Evolutionary conservation across 176 grass and related monocot genomes (phyloP), one percentile per base, ranked within the genome.

Genomic region (Urochloa ruziziensis): DNA sequence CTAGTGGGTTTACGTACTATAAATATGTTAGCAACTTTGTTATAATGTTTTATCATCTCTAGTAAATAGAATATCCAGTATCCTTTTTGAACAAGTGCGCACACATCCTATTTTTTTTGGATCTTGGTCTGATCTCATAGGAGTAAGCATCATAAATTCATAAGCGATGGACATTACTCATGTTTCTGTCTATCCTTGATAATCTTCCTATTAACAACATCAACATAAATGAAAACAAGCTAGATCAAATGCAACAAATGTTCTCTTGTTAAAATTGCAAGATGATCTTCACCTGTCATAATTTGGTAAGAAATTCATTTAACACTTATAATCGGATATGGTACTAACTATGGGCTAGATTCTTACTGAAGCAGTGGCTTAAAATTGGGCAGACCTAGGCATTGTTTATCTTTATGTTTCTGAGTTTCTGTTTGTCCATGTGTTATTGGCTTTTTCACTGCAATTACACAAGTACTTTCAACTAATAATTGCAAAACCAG

Each of bases 401-500:
- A 13, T 9, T 64, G 28, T 46, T 72, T 78, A 3, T 56, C 27
- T 4, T 82, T 21, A 70, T 62, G 16, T 52, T 82, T n/a, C 11
- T 80, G 39, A 15, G 25, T 57, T 74, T 61, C 3, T 14, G 25
- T 57, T 74, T 61, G 5, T 14, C 23, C 1, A 7, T 58, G 44
- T 63, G 27, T 5, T 90, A 6, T 72, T 71, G 49, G 18, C 2
- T 82, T 90, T 74, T 30, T 64, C 12, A 21, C 15, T 39, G 16
- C 32, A 48, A n/a, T 86, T 83, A 27, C 56, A 16, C 2, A 25
- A 66, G 16, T 61, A 67, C 10, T 12, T 46, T 73, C 7, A 82
- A 73, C 1, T 72, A 82, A 47, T 18, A 48, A 46, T 61, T 63
- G 23, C 12, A 67, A 67, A 37, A 65, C 13, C 48, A 32, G 27